These are phyloP conservation scores for Gypsophila paniculata DNA, from an alignment of 179 eudicot genomes.

Conservation along the genomic window DNA sequence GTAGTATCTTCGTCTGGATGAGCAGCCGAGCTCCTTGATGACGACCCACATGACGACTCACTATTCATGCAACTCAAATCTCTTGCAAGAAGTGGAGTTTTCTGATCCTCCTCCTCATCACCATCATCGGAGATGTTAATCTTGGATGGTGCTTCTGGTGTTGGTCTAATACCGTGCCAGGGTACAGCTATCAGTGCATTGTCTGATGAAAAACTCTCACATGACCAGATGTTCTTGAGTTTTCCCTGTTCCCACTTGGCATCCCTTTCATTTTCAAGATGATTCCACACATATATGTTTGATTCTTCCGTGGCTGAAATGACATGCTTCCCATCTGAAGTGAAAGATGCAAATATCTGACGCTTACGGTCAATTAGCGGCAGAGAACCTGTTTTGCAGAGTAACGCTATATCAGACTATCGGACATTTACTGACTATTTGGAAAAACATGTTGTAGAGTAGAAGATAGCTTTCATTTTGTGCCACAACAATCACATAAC, in stretches of 20 bases:
- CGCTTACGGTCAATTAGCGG: conserved; percentile 47
- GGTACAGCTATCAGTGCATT: conserved; percentile 65
- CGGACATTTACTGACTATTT: not conserved
- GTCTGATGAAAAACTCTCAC: conserved; percentile 59
- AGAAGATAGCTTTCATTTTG: too few species aligned
- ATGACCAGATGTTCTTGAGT: conserved; percentile 42
- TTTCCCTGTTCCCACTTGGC: conserved; percentile 18
- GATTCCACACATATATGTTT: conserved; percentile 56
- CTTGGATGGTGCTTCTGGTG: conserved; percentile 18
- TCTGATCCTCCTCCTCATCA: conserved; percentile 20
- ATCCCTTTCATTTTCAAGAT: conserved; percentile 26
- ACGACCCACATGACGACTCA: conserved; percentile 31
- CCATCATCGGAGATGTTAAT: conserved; percentile 14
- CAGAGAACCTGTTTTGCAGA: conserved; percentile 23
- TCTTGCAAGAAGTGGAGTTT: conserved; percentile 22
- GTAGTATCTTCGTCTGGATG: conserved; percentile 52
- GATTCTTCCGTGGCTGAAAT: conserved; percentile 60
- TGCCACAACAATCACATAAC: too few species aligned
- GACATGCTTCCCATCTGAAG: conserved; percentile 70
- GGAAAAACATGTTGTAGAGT: not conserved
- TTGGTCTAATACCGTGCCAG: conserved; percentile 58
- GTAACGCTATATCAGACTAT: not conserved
- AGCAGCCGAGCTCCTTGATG: conserved; percentile 36
- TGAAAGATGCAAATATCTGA: conserved; percentile 62
- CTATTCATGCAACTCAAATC: conserved; percentile 28